Conservation (phyloP, 306 rosid species). For the Trifolium fragiferum region DNA sequence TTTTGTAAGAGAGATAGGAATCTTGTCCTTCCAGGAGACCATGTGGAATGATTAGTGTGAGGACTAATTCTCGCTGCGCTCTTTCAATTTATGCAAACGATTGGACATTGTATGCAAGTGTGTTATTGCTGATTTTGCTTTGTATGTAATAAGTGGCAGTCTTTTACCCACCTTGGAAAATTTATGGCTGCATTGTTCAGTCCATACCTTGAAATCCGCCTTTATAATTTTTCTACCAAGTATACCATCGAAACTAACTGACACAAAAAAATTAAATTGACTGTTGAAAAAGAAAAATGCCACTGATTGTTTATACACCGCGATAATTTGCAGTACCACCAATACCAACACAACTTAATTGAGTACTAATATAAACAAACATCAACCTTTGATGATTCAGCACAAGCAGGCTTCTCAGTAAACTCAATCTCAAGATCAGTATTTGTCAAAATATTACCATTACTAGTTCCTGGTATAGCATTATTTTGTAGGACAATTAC, state of each 20-base stretch:
- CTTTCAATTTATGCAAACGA: slow-evolving; percentile 33
- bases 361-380: neutral
- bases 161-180: neutral
- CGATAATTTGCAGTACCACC: neutral
- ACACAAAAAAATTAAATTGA: too few relatives aligned
- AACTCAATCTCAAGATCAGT: neutral
- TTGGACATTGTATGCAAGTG: slow-evolving; percentile 16
- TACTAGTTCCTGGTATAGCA: too few relatives aligned
- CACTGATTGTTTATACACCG: neutral
- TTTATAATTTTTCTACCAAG: neutral
- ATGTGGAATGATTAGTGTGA: slow-evolving; percentile 21
- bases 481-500: neutral
- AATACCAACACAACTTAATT: neutral
- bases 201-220: slow-evolving; percentile 20
- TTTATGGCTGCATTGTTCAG: slow-evolving; percentile 8
- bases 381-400: neutral
- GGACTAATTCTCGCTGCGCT: slow-evolving; percentile 19
- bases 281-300: neutral
- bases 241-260: neutral
- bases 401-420: neutral
- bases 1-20: slow-evolving; percentile 33
- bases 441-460: neutral
- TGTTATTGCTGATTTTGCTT: slow-evolving; percentile 20
- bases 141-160: neutral
- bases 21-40: slow-evolving; percentile 31